These are phyloP conservation scores for Cordyceps farinosa DNA, from an alignment of 2,329 filamentous ascomycete species.

Conservation along the genomic window DNA sequence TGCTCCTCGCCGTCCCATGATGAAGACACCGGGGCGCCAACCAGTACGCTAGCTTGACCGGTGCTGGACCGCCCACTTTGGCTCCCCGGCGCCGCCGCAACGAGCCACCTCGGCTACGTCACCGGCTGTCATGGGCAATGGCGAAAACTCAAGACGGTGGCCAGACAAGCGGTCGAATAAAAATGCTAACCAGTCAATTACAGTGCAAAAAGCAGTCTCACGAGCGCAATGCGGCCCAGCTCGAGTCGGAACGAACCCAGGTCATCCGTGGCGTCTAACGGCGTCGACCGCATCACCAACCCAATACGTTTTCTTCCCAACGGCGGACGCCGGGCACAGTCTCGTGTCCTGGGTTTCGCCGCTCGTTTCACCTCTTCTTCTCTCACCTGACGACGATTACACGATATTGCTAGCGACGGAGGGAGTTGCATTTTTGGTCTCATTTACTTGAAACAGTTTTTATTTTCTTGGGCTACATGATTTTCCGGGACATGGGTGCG, in stretches of 20 bases:
- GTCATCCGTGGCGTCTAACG: constrained; percentile 86
- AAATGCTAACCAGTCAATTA: constrained; percentile 18
- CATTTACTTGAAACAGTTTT: constrained; percentile 5
- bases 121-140: constrained; percentile 15
- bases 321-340: neutral
- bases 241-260: constrained; percentile 88
- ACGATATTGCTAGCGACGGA: constrained; percentile 16
- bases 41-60: constrained; percentile 13
- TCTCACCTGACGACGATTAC: constrained; percentile 8
- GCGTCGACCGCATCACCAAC: neutral
- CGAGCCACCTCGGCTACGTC: constrained; percentile 11
- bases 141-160: neutral
- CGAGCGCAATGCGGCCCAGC: constrained; percentile 86
- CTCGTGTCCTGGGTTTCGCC: too few relatives aligned
- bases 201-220: constrained; percentile 96
- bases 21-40: neutral
- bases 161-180: neutral
- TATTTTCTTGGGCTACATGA: constrained; percentile 14
- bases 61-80: neutral
- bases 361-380: too few relatives aligned
- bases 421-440: constrained; percentile 2
- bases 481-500: neutral
- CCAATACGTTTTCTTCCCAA: neutral
- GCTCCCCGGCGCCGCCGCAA: constrained; percentile 8
- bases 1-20: neutral